These are phyloP conservation scores for Exophiala mesophila DNA, from an alignment of 2,329 filamentous ascomycete genomes.

Conservation along the genomic window DNA sequence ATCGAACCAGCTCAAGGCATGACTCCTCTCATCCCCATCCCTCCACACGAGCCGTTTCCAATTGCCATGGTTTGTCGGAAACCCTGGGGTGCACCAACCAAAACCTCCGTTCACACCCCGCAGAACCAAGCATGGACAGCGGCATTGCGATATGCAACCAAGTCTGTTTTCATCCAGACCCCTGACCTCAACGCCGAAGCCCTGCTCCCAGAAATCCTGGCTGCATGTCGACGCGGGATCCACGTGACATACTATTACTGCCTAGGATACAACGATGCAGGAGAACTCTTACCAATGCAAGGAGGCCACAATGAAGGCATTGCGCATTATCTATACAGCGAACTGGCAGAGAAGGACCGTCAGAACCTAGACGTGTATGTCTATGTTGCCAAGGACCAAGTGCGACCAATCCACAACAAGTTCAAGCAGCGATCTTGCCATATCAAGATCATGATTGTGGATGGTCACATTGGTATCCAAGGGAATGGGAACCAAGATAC, in stretches of 20 bases:
- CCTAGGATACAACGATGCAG: slow-evolving; percentile 73
- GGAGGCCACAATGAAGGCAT: slow-evolving; percentile 72
- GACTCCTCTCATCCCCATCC: slow-evolving; percentile 60
- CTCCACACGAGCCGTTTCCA: slow-evolving; percentile 54
- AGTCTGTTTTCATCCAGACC: slow-evolving; percentile 69
- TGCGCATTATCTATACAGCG: slow-evolving; percentile 54
- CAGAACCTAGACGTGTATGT: slow-evolving; percentile 57
- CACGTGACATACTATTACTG: slow-evolving; percentile 67
- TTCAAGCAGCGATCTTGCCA: slow-evolving; percentile 66
- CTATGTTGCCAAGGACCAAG: slow-evolving; percentile 72
- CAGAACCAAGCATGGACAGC: slow-evolving; percentile 74
- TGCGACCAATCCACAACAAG: slow-evolving; percentile 59
- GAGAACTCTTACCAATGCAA: slow-evolving; percentile 69
- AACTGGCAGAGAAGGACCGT: slow-evolving; percentile 50
- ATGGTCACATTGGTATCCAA: slow-evolving; percentile 63
- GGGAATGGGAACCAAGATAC: slow-evolving; percentile 76
- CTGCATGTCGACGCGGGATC: slow-evolving; percentile 63
- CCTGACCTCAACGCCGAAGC: slow-evolving; percentile 71
- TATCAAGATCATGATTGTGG: slow-evolving; percentile 71
- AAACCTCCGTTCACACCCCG: slow-evolving; percentile 58
- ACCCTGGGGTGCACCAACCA: slow-evolving; percentile 61
- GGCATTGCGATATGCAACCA: slow-evolving; percentile 59
- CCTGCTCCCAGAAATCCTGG: slow-evolving; percentile 58
- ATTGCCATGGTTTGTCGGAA: slow-evolving; percentile 68
- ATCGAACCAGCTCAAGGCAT: slow-evolving; percentile 50